phyloP scores from a whole-genome alignment of 1,139 yeast species.

The Geotrichum candidum region DNA sequence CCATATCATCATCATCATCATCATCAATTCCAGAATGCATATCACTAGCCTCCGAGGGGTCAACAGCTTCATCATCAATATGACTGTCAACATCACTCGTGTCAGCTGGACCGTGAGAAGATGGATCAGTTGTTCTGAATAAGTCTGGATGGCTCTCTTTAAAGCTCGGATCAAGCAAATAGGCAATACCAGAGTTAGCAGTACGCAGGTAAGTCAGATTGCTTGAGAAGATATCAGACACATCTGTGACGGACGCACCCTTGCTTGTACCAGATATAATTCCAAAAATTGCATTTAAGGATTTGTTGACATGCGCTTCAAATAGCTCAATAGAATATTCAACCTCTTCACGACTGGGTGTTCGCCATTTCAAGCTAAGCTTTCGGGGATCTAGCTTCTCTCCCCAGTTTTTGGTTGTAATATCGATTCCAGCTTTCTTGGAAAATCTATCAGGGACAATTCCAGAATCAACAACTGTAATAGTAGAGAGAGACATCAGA shows the following conservation, averaged over 20 bases:
- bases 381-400: constrained; percentile 32
- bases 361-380: constrained; percentile 65
- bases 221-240: constrained; percentile 41
- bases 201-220: constrained; percentile 55
- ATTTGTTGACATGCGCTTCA: constrained; percentile 41
- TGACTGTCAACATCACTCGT: constrained; percentile 15
- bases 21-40: constrained; percentile 11
- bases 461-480: constrained; percentile 26
- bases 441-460: constrained; percentile 35
- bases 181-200: constrained; percentile 66
- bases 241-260: constrained; percentile 25
- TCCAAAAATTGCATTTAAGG: constrained; percentile 25
- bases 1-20: constrained; percentile 1
- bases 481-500: constrained; percentile 56
- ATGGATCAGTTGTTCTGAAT: constrained; percentile 26
- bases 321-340: constrained; percentile 58
- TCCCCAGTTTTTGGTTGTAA: constrained; percentile 31
- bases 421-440: constrained; percentile 17
- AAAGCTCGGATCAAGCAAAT: constrained; percentile 61
- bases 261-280: constrained; percentile 22
- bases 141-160: constrained; percentile 25
- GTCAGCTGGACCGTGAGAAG: constrained; percentile 7
- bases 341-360: constrained; percentile 55
- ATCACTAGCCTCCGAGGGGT: constrained; percentile 13
- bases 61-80: constrained; percentile 15